phyloP scores from a whole-genome alignment of 106 monocot species.

The Phalaenopsis aphrodite region DNA sequence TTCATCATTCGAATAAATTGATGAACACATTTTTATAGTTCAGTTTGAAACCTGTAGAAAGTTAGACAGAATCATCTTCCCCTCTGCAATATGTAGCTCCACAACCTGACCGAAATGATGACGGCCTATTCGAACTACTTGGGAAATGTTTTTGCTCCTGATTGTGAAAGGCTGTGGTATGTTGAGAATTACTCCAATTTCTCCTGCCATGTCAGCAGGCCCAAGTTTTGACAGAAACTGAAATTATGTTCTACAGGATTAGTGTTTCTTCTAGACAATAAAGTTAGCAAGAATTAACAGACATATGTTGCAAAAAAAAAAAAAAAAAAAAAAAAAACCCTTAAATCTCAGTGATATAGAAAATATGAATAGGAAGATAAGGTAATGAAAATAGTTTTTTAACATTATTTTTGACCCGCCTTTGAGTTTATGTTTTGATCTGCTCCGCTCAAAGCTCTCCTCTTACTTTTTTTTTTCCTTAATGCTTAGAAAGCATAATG shows the following conservation, averaged over 20 bases:
- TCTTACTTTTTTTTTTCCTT: background rate
- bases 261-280: background rate
- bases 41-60: slow-evolving; percentile 38
- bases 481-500: background rate
- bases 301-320: background rate
- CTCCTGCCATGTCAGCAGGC: slow-evolving; percentile 43
- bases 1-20: background rate
- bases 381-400: background rate
- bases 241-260: slow-evolving; percentile 5
- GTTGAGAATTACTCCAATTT: slow-evolving; percentile 64
- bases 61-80: slow-evolving; percentile 33
- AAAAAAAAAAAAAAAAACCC: background rate
- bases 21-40: background rate
- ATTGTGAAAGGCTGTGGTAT: slow-evolving; percentile 70
- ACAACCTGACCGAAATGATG: slow-evolving; percentile 39
- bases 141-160: slow-evolving; percentile 52
- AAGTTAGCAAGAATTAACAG: background rate
- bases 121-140: slow-evolving; percentile 53
- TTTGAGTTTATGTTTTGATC: background rate
- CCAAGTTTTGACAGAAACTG: slow-evolving; percentile 36
- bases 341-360: background rate
- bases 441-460: background rate
- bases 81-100: slow-evolving; percentile 30
- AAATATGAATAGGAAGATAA: background rate
- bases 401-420: background rate